phyloP scores from a whole-genome alignment of 345 rosid species.

The Ceriops decandra region DNA sequence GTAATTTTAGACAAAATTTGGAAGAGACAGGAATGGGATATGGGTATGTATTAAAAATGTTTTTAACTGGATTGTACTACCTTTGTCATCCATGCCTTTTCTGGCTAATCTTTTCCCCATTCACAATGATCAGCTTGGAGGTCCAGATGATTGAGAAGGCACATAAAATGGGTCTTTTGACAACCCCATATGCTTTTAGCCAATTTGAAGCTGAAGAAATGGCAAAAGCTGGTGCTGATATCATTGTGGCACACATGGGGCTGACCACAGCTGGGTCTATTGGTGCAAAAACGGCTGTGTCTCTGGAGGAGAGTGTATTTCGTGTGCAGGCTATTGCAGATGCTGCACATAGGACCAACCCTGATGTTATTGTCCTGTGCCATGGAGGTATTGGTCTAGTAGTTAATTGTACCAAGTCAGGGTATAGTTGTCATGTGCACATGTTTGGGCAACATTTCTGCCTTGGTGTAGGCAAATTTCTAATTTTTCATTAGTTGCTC shows the following conservation, averaged over 20 bases:
- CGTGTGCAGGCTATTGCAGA: constrained; percentile 83
- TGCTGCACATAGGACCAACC: constrained; percentile 64
- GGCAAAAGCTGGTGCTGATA: constrained; percentile 94
- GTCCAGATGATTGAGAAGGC: constrained; percentile 85
- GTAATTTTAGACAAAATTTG: constrained; percentile 86
- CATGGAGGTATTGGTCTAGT: constrained; percentile 64
- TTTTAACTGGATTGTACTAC: constrained; percentile 6
- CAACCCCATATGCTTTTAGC: constrained; percentile 89
- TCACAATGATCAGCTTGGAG: constrained; percentile 54
- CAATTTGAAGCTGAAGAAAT: constrained; percentile 67
- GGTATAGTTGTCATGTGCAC: not conserved
- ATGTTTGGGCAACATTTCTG: not conserved
- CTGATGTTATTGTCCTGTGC: constrained; percentile 63
- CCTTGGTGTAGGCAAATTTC: not conserved
- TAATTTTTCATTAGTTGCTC: not conserved
- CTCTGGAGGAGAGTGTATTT: constrained; percentile 70
- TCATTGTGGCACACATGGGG: constrained; percentile 97
- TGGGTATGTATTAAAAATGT: constrained; percentile 43
- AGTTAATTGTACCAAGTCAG: not conserved
- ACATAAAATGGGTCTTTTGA: constrained; percentile 79
- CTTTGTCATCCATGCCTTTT: constrained; percentile 4
- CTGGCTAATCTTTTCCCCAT: not conserved
- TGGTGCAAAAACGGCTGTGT: constrained; percentile 82
- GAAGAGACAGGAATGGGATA: constrained; percentile 99
- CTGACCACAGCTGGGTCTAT: constrained; percentile 82